Base-by-base conservation (phyloP, 2,329 filamentous ascomycete genomes). In the Fusarium caatingaense region DNA sequence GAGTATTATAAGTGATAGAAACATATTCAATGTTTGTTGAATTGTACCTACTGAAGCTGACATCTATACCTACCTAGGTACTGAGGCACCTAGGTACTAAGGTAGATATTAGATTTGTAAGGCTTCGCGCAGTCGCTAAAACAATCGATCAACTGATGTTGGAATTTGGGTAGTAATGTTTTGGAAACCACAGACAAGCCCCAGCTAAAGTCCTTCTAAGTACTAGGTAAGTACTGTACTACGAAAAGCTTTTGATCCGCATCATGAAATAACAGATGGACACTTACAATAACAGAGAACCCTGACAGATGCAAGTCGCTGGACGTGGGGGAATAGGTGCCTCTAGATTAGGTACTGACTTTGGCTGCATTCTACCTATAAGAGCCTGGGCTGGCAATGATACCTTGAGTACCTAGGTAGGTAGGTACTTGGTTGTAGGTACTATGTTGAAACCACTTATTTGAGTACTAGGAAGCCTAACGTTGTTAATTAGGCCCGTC, bases 361-460 rank as follows among this genome's bases (percentile, higher is more conserved):
- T 50, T n/a, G 37, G 40, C 50, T 45, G 28, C 40, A 63, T 47
- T 46, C 30, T 20, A 21, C 20, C 60, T 51, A 34, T 16, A 32
- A 16, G 13, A 32, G 30, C 30, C 30, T 28, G 28, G 28, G 11
- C 15, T 32, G 30, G 13, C 30, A 16, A 32, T 32, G 30, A 32
- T 16, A 30, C 27, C 11, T 28, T 12, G 11, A n/a, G 11, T 12
- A 28, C 13, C 12, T 27, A 27, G 8, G 25, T 25, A 25, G 2
- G 25, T 28, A 28, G 27, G 27, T 28, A 30, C 28, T 11, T 30
- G 12, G 28, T 15, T 15, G 32, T 34, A 18, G 32, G 32, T 34
- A 18, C 27, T 12, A 28, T n/a, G 34, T n/a, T 37, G 18, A 37
- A 37, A 37, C 34, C 18, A 37, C 34, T 12, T 37, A 37, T 18